phyloP scores from a whole-genome alignment of 192 early-diverging fungal species.

The Dissophora ornata region DNA sequence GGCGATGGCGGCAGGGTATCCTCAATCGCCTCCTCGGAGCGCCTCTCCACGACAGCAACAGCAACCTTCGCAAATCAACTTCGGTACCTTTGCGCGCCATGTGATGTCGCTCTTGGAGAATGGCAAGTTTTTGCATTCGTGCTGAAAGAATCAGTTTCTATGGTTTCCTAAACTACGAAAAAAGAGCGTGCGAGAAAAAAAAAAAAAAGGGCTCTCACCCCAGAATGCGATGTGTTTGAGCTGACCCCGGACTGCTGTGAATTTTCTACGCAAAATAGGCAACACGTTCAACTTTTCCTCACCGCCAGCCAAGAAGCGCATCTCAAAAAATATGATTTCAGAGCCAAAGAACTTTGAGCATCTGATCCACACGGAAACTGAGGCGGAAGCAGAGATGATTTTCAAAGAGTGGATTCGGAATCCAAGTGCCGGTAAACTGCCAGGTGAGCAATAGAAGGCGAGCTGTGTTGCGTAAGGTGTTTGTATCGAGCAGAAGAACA shows the following conservation, averaged over 20 bases:
- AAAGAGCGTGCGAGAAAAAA: no score
- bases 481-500: not conserved
- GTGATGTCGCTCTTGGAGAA: constrained; percentile 51
- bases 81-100: constrained; percentile 52
- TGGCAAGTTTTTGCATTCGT: constrained; percentile 30
- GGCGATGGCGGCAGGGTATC: constrained; percentile 51
- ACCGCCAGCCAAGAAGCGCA: constrained; percentile 37
- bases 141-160: not conserved
- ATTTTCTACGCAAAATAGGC: constrained; percentile 14
- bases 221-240: no score
- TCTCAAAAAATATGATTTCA: constrained; percentile 55
- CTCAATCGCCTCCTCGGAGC: constrained; percentile 20
- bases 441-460: constrained; percentile 39
- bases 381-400: constrained; percentile 48
- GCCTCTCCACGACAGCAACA: constrained; percentile 30
- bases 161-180: no score
- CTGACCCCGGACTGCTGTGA: no score
- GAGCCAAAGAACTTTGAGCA: constrained; percentile 57
- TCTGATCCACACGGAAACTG: constrained; percentile 57
- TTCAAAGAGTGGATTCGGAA: constrained; percentile 53
- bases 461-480: no score
- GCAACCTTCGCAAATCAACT: constrained; percentile 48
- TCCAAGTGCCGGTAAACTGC: constrained; percentile 51
- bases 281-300: constrained; percentile 40
- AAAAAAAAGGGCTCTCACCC: no score